These are phyloP conservation scores for Oryza rufipogon DNA, from an alignment of 176 grass and related monocot genomes.

Conservation along the genomic window DNA sequence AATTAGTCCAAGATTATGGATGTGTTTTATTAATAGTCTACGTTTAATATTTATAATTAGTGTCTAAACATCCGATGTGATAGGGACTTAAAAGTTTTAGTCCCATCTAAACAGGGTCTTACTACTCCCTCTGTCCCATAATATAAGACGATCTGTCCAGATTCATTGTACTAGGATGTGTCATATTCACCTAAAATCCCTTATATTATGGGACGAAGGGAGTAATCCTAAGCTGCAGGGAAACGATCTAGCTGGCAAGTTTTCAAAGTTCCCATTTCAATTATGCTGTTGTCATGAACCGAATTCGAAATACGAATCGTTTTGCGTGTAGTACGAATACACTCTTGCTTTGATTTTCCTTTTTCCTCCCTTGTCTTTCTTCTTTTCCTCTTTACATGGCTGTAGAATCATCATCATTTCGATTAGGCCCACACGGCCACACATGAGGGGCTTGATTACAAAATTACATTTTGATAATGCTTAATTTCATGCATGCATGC, in stretches of 20 bases:
- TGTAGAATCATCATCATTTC: background rate
- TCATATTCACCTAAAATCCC: too few relatives aligned
- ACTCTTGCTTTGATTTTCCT: background rate
- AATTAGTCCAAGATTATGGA: too few relatives aligned
- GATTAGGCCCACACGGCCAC: conserved; percentile 10
- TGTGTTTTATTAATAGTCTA: too few relatives aligned
- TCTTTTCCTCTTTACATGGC: conserved; percentile 36
- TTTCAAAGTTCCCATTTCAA: background rate
- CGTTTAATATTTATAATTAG: too few relatives aligned
- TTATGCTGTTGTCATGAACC: conserved; percentile 10
- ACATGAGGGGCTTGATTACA: background rate
- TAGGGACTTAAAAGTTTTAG: too few relatives aligned
- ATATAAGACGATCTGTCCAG: too few relatives aligned
- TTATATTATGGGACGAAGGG: too few relatives aligned
- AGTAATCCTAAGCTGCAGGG: too few relatives aligned
- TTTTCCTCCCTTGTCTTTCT: conserved; percentile 1
- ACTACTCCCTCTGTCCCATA: too few relatives aligned
- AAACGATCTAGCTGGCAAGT: background rate
- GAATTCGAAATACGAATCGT: background rate
- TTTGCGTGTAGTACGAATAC: conserved; percentile 4
- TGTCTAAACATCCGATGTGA: too few relatives aligned
- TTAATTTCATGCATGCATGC: background rate
- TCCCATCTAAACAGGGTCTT: too few relatives aligned
- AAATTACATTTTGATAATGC: background rate
- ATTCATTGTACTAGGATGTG: too few relatives aligned